These are phyloP conservation scores for Diplodia seriata DNA, from an alignment of 2,329 filamentous ascomycete species.

Conservation along the genomic window DNA sequence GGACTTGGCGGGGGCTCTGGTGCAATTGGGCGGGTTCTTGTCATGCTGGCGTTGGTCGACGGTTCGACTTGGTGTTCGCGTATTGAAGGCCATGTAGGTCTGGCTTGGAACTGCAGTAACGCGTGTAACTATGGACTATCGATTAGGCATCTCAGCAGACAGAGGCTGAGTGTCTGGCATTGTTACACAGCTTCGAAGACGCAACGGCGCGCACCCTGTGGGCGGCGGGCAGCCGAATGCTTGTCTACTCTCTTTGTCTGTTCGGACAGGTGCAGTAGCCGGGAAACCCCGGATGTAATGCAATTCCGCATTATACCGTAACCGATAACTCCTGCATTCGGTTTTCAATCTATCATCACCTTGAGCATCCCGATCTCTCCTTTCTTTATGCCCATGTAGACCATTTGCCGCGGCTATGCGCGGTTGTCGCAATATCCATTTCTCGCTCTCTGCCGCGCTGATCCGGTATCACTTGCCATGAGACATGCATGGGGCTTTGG, in stretches of 20 bases:
- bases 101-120: constrained; percentile 6
- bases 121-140: constrained; percentile 12
- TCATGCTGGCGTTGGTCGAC: background rate
- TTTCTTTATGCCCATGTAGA: background rate
- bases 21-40: constrained; percentile 7
- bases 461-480: constrained; percentile 10
- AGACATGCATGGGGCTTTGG: constrained; percentile 10
- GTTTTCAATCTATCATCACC: background rate
- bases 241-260: background rate
- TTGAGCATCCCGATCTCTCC: background rate
- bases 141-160: constrained; percentile 14
- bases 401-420: constrained; percentile 12
- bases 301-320: constrained; percentile 12
- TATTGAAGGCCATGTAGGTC: background rate
- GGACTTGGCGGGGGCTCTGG: background rate
- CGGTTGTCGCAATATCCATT: constrained; percentile 14
- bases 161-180: constrained; percentile 7
- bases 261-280: constrained; percentile 17
- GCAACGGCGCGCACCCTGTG: constrained; percentile 3
- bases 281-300: constrained; percentile 17
- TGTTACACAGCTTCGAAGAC: constrained; percentile 6
- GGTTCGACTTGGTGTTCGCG: background rate
- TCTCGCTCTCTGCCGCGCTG: constrained; percentile 6
- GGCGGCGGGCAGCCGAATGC: background rate
- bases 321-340: constrained; percentile 12